Evolutionary conservation across 768 basidiomycete species (phyloP), one percentile per base, ranked within the genome.

Genomic region (Clitopilus hobsonii): DNA sequence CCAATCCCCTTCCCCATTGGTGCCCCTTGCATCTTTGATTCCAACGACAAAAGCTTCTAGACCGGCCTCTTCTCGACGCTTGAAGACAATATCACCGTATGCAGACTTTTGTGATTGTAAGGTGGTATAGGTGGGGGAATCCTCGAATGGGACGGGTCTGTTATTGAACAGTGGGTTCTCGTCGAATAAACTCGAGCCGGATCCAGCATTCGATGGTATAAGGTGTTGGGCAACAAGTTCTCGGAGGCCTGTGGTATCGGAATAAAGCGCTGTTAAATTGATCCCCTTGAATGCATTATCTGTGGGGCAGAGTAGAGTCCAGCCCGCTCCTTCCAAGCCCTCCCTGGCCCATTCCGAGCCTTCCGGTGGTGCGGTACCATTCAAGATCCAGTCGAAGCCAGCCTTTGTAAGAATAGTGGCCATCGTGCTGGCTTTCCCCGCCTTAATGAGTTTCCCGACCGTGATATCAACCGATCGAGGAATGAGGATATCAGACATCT

Each of bases 371-470:
- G 79, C 72, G 5, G 85, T 89, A 4, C 95, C 96, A 60, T 98
- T 87, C 54, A 98, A 72, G 30, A 97, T 72, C 94, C 95, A 98
- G 30, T 88, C 89, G 56, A 97, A 82, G 8, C 93, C 93, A 1
- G 91, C 93, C 62, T 88, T 89, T 54, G 80, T 74, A 56, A 97
- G 78, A 64, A 99, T 68, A 27, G 85, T 90, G 20, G 81, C 75
- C 94, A 99, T 98, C 2, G 90, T 97, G 27, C 79, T 85, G 38
- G 87, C 91, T 67, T 91, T 89, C 20, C 91, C 91, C 3, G 95
- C 96, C 62, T 84, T 85, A 61, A 94, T 78, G 27, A 99, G 79
- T 69, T 98, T 98, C n/a, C 85, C 91, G 27, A 95, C 74, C 4
- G 87, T 94, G 57, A 99, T 74, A 41, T 93, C 75, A 45, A 98